phyloP scores from a whole-genome alignment of 768 basidiomycete species.

The Agrocybe praecox region DNA sequence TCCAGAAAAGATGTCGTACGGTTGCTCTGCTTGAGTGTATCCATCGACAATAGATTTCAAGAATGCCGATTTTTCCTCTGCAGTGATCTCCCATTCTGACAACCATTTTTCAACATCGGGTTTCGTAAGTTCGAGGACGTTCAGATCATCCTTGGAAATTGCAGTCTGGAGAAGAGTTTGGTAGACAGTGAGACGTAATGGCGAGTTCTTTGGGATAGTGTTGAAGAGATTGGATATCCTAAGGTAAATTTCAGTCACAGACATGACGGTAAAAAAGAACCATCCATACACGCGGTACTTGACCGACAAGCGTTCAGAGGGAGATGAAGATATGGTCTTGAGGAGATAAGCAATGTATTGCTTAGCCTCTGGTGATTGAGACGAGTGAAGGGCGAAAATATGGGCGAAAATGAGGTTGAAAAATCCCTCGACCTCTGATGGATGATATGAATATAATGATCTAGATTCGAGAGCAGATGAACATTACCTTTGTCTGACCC shows the following conservation, averaged over 20 bases:
- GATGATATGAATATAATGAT: conserved; percentile 4
- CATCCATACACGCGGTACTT: conserved; percentile 76
- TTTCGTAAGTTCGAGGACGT: conserved; percentile 59
- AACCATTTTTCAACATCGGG: conserved; percentile 76
- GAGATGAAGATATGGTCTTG: conserved; percentile 54
- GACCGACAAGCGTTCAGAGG: conserved; percentile 52
- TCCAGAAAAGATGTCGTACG: conserved; percentile 36
- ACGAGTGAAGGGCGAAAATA: conserved; percentile 60
- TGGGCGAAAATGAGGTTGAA: conserved; percentile 84
- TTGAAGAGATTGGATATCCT: conserved; percentile 88
- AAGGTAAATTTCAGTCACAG: conserved; percentile 5
- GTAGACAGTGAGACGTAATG: conserved; percentile 66
- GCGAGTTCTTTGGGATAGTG: conserved; percentile 64
- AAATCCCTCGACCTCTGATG: conserved; percentile 75
- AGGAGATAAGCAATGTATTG: conserved; percentile 52
- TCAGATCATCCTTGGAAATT: conserved; percentile 59
- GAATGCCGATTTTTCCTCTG: conserved; percentile 66
- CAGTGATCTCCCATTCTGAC: conserved; percentile 69
- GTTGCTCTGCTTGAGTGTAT: conserved; percentile 56
- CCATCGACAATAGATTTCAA: conserved; percentile 64
- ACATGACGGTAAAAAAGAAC: conserved; percentile 8
- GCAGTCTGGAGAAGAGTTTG: conserved; percentile 63
- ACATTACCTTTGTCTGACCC: conserved; percentile 74
- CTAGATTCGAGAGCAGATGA: conserved; percentile 7
- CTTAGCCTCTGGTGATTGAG: conserved; percentile 57